Base-by-base conservation (phyloP, 148 eudicot genomes). In the Beta vulgaris region DNA sequence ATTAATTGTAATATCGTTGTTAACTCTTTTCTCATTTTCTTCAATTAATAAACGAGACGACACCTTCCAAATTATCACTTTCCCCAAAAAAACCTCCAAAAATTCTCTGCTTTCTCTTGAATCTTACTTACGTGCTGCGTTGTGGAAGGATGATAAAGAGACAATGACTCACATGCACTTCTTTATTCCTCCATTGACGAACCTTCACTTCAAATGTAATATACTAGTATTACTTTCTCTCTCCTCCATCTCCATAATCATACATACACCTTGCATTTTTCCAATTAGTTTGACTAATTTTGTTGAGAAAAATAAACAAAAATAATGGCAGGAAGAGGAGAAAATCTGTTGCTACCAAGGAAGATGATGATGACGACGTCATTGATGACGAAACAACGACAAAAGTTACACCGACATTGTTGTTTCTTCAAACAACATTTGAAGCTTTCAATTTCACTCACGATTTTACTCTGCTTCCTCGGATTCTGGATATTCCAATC, bases 401-500 rank as follows among this genome's bases (percentile, higher is more conserved):
- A 62, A 43, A 72, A 75, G 49, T 74, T 72, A 28, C 68, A 35
- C 26, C 68, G 68, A 8, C 76, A 16, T 43, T 72, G 46, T 54
- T 72, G 64, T 14, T 21, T 34, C 65, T 64, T 58, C 32, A 26
- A 84, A 72, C 55, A 82, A 1, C 49, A 80, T 7, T 87, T 86
- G 83, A 86, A 79, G 84, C 36, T 85, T 14, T 63, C 82, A 62
- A 75, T 87, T 53, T 65, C 69, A 7, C 23, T 84, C 3, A 77
- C 80, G 1, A 10, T 91, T 31, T 3, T 72, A n/a, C 69, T 86
- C 21, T 85, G 89, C 59, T 14, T 87, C 5, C 69, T 84, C 4
- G 81, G 80, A 4, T 78, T 89, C 31, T 82, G 77, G 85, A 74
- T 62, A 69, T 74, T 82, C 28, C 82, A 82, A 42, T 76, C 51